Evolutionary conservation across 106 monocot species (phyloP), one percentile per base, ranked within the genome.

Genomic region (Triglochin maritima): DNA sequence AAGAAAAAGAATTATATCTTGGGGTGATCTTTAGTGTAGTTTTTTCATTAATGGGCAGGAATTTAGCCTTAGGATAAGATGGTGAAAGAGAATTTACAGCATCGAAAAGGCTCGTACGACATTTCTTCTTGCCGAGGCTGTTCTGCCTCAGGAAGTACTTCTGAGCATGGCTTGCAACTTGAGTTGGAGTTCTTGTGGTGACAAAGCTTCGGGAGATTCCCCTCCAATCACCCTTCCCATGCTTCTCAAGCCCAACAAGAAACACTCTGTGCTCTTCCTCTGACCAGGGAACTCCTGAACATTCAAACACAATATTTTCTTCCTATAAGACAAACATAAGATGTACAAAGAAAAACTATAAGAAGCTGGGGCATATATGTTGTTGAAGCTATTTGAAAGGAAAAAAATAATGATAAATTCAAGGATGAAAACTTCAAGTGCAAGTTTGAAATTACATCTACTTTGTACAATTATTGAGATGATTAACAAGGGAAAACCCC

Each of bases 131-230:
- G 63, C 46, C 44, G 47, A 69, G 52, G 69, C 55, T 69, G 69
- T 16, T 76, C 69, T 69, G 76, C 46, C 76, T 69, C 63, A 76
- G 76, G 63, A 76, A 76, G 56, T 76, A 76, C 63, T 76, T 76
- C 76, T 76, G 76, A 11, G 76, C 76, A 50, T 76, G 76, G 46
- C 76, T 76, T 15, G 76, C 76, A n/a, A 76, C 76, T 52, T 76
- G 76, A 11, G 76, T 76, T 46, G 76, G 76, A 13, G 76, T 76
- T 14, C 76, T 76, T 29, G 76, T 69, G 56, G 69, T 63, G 11
- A 76, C 76, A 17, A 63, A 76, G 54, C 60, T 68, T 47, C 76
- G 68, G 17, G 76, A 76, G 17, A 76, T 76, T 42, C 76, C 76
- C 12, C 76, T 68, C 76, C 76, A 76, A 50, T 76, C 76, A 10